Conservation (phyloP, 1,284 basidiomycete genomes). For the Boletellus deceptivus region DNA sequence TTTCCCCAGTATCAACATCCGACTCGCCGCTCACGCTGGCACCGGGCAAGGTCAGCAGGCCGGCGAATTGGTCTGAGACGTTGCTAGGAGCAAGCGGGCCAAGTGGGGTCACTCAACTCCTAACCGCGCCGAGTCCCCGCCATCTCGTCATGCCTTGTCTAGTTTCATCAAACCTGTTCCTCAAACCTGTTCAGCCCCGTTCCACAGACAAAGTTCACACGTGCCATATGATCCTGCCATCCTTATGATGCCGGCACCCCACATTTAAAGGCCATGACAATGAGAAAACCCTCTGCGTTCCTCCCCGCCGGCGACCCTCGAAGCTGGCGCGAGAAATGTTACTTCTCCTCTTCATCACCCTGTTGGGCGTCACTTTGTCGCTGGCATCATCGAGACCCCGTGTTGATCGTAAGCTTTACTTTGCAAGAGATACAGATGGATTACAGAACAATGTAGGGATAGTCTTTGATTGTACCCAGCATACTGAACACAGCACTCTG, state of each 20-base stretch:
- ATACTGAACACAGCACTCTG: not conserved
- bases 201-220: too few relatives aligned
- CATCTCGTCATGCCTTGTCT: too few relatives aligned
- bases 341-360: constrained; percentile 9
- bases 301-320: not conserved
- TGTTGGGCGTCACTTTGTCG: constrained; percentile 13
- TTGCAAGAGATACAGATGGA: constrained; percentile 16
- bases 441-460: constrained; percentile 21
- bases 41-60: too few relatives aligned
- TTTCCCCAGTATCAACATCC: too few relatives aligned
- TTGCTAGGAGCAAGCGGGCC: too few relatives aligned
- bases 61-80: too few relatives aligned
- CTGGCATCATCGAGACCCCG: constrained; percentile 8
- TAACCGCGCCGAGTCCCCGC: too few relatives aligned
- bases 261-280: constrained; percentile 1
- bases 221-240: too few relatives aligned
- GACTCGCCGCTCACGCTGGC: too few relatives aligned
- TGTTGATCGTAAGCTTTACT: constrained; percentile 12
- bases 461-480: not conserved
- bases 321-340: constrained; percentile 8
- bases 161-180: too few relatives aligned
- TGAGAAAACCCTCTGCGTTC: not conserved
- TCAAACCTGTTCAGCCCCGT: too few relatives aligned
- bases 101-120: too few relatives aligned
- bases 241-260: not conserved